Base-by-base conservation (phyloP, 2,329 filamentous ascomycete species). In the Cladosporium sp. region DNA sequence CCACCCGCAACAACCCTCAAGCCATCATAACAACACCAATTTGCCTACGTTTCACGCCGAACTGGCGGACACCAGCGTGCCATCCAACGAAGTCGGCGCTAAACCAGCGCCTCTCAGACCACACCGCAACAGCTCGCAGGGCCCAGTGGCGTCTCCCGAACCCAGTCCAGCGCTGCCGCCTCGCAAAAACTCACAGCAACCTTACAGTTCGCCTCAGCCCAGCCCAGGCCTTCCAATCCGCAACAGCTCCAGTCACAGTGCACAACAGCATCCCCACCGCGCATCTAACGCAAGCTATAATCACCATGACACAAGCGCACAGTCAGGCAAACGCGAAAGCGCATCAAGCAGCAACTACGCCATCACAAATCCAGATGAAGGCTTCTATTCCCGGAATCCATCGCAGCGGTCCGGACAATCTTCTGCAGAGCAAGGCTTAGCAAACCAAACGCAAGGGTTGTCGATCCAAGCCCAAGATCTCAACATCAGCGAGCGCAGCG, bases 1-100 rank as follows among this genome's bases (percentile, higher is more conserved):
- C 54, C 64, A 70, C 36, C 45, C 59, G 11, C 58, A 67, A 2
- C 64, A 66, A 20, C 55, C 56, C 8, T 64, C 61, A 27, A 57
- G 36, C 42, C 57, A 29, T 43, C 54, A 7, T 27, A 37, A 18
- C 48, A 55, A 34, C 44, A 50, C 37, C 38, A 56, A 36, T 17
- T 27, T 39, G 11, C 48, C 48, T 9, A 53, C 54, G 12, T 64
- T 65, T 51, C 53, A 55, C 17, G 58, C 61, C 4, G 63, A 66
- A 45, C 51, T 66, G 5, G 48, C 48, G 9, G 48, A 51, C 34
- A 51, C 48, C 4, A 51, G 48, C 22, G 27, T 51, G 6, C 47
- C 43, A 53, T 45, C 36, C 57, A 56, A 38, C 39, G 44, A 48
- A 36, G 36, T 22, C 4, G 49, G 32, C 11, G 36, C 27, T 2